Conservation (phyloP, 352 stramenopile genomes). For the Phytophthora fragariae region DNA sequence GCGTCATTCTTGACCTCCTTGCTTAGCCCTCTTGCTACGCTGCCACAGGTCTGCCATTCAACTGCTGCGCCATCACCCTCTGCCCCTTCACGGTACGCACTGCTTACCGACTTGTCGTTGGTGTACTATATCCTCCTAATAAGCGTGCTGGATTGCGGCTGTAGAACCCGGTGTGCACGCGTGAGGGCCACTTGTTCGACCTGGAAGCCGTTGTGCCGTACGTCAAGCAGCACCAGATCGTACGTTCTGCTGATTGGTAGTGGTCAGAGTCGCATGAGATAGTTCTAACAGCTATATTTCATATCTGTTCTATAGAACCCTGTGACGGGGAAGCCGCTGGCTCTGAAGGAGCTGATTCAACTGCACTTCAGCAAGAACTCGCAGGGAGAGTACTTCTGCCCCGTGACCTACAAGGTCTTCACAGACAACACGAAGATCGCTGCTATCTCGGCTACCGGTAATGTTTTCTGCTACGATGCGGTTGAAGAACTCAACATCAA, state of each 20-base stretch:
- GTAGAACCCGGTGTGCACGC: conserved; percentile 94
- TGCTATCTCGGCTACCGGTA: conserved; percentile 83
- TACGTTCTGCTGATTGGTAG: conserved; percentile 37
- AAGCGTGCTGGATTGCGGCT: not conserved
- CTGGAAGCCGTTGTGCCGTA: conserved; percentile 96
- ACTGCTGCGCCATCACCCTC: conserved; percentile 98
- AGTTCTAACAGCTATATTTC: not conserved
- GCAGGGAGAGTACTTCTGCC: conserved; percentile 85
- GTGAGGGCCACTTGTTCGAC: conserved; percentile 97
- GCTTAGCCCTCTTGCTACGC: not conserved
- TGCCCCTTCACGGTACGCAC: conserved; percentile 78
- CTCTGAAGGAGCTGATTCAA: conserved; percentile 95
- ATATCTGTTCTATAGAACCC: conserved; percentile 80
- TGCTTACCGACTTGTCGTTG: not conserved
- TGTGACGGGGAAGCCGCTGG: conserved; percentile 92
- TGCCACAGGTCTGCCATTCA: conserved; percentile 93
- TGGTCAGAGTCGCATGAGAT: not conserved
- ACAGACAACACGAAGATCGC: conserved; percentile 91
- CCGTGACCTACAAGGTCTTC: conserved; percentile 97
- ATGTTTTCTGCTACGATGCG: conserved; percentile 98
- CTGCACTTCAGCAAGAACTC: conserved; percentile 87
- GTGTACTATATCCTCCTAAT: not conserved
- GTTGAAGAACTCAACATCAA: conserved; percentile 99
- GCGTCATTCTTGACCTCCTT: not conserved
- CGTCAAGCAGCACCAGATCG: conserved; percentile 95